Evolutionary conservation across 805 yeast genomes (phyloP).

Genomic region (Starmerella asiatica): DNA sequence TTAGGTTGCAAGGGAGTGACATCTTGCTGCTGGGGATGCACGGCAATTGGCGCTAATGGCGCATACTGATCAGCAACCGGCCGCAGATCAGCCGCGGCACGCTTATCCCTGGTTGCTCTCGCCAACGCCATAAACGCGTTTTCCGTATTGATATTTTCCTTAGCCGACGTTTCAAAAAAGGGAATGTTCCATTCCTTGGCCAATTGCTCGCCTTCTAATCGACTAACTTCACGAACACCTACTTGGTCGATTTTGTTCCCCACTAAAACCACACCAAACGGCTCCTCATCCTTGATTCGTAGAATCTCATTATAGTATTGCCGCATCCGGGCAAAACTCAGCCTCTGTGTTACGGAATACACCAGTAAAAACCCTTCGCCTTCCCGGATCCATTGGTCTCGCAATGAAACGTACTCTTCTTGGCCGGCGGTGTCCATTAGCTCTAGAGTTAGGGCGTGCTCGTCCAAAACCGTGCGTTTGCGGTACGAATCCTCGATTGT

Average conservation of each 20-base stretch:
- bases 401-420: constrained; percentile 85
- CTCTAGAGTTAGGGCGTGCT: constrained; percentile 64
- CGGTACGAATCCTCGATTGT: constrained; percentile 70
- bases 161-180: constrained; percentile 89
- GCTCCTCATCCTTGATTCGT: constrained; percentile 46
- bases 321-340: constrained; percentile 71
- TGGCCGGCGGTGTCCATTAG: constrained; percentile 98
- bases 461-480: constrained; percentile 75
- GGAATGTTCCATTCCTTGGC: constrained; percentile 48
- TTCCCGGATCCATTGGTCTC: constrained; percentile 89
- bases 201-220: constrained; percentile 71
- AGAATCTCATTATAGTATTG: constrained; percentile 68
- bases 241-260: constrained; percentile 79
- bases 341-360: constrained; percentile 72
- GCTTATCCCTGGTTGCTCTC: constrained; percentile 69
- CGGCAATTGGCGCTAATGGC: too few relatives aligned
- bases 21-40: too few relatives aligned
- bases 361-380: constrained; percentile 90
- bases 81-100: too few relatives aligned
- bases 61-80: too few relatives aligned
- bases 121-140: constrained; percentile 53
- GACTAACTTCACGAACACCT: constrained; percentile 62
- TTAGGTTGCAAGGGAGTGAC: too few relatives aligned
- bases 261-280: constrained; percentile 70
- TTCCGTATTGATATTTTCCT: constrained; percentile 79